Conservation (phyloP, 2,329 filamentous ascomycete genomes). For the Clathrospora elynae region DNA sequence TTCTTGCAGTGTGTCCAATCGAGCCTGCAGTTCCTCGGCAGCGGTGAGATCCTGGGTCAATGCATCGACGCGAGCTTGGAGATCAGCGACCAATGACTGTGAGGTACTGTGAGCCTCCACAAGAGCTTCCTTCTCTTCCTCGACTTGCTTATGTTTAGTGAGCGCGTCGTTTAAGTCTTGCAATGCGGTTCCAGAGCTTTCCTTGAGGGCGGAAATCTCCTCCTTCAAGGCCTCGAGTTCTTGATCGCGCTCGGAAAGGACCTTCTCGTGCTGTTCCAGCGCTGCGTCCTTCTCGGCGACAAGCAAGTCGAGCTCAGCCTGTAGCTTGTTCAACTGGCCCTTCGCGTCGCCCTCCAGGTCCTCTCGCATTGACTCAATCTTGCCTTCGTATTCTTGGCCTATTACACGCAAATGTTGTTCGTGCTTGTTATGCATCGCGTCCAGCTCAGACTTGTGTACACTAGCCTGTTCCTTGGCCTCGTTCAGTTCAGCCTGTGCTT, state of each 20-base stretch:
- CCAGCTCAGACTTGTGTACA: slow-evolving; percentile 36
- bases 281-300: slow-evolving; percentile 36
- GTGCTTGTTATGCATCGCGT: slow-evolving; percentile 33
- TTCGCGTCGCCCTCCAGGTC: slow-evolving; percentile 46
- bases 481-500: slow-evolving; percentile 32
- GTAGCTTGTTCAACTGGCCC: slow-evolving; percentile 38
- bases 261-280: slow-evolving; percentile 30
- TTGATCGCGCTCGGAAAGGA: slow-evolving; percentile 24
- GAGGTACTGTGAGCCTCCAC: slow-evolving; percentile 29
- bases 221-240: slow-evolving; percentile 28
- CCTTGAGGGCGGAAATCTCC: slow-evolving; percentile 26
- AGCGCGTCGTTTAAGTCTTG: slow-evolving; percentile 31
- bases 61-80: slow-evolving; percentile 30
- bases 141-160: slow-evolving; percentile 28
- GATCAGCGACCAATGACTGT: slow-evolving; percentile 28
- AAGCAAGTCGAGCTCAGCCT: slow-evolving; percentile 40
- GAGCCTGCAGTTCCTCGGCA: slow-evolving; percentile 18
- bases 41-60: slow-evolving; percentile 20
- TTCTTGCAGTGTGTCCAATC: slow-evolving; percentile 22
- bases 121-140: slow-evolving; percentile 31
- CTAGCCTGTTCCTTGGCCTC: slow-evolving; percentile 35
- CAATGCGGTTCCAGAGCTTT: slow-evolving; percentile 31
- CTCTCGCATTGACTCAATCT: slow-evolving; percentile 44
- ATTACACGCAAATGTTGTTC: slow-evolving; percentile 37
- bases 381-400: slow-evolving; percentile 41